Evolutionary conservation across 1,139 yeast species (phyloP).

Genomic region (Hansenula lynferdii): DNA sequence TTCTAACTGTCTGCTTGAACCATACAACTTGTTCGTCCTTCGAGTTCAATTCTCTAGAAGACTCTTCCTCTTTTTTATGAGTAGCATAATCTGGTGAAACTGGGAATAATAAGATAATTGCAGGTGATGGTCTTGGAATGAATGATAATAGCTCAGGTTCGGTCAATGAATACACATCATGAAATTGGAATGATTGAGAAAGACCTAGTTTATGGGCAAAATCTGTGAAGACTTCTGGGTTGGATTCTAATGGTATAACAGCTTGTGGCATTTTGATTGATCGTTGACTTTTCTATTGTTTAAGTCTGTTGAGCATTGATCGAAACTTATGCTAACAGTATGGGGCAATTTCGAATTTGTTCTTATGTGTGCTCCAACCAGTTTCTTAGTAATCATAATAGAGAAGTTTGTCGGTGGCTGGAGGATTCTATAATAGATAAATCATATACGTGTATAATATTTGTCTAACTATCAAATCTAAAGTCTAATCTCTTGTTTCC

Average conservation of each 20-base stretch:
- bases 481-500: conserved; percentile 49
- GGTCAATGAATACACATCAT: conserved; percentile 79
- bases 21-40: conserved; percentile 39
- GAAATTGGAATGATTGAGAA: conserved; percentile 53
- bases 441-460: too few relatives aligned
- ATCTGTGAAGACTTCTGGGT: conserved; percentile 78
- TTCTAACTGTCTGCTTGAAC: conserved; percentile 81
- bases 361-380: too few relatives aligned
- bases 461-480: conserved; percentile 10
- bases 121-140: conserved; percentile 76
- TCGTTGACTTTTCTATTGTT: too few relatives aligned
- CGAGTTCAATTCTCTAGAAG: neutral
- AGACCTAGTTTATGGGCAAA: conserved; percentile 70
- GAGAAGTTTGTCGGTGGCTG: too few relatives aligned
- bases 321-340: too few relatives aligned
- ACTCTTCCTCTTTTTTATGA: conserved; percentile 11
- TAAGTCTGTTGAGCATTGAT: neutral
- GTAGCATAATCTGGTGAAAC: conserved; percentile 56
- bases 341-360: too few relatives aligned
- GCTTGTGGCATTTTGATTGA: conserved; percentile 23
- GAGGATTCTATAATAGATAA: too few relatives aligned
- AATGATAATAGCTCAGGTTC: conserved; percentile 76
- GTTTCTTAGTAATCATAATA: neutral
- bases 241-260: conserved; percentile 86
- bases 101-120: conserved; percentile 78